Conservation (phyloP, 2,329 filamentous ascomycete genomes). For the Beauveria scarabaeidicola region DNA sequence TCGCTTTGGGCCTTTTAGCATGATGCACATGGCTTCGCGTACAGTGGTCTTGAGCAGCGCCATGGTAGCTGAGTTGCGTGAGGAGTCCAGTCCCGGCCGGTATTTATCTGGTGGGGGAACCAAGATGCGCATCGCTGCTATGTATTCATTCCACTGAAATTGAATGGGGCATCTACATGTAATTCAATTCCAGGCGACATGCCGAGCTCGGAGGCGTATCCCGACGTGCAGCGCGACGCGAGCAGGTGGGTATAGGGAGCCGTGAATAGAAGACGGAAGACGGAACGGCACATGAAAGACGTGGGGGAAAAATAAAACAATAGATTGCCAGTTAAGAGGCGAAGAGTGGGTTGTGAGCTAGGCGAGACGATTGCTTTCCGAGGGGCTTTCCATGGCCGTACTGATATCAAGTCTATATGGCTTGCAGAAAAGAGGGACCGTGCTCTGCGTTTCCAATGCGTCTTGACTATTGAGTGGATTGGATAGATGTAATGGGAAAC, state of each 20-base stretch:
- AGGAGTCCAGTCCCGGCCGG: background rate
- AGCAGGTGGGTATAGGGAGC: background rate
- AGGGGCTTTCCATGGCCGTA: background rate
- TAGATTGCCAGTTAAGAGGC: background rate
- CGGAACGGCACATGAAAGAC: background rate
- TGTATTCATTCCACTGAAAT: background rate
- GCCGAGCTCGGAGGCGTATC: background rate
- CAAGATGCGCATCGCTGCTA: background rate
- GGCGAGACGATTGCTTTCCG: background rate
- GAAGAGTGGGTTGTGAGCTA: background rate
- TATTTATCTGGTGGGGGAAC: background rate
- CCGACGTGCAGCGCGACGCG: background rate
- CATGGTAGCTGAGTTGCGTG: background rate
- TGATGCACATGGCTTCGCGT: too few relatives aligned
- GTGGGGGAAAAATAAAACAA: background rate
- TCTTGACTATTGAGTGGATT: too few relatives aligned
- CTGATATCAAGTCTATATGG: too few relatives aligned
- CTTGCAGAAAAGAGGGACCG: slow-evolving; percentile 4
- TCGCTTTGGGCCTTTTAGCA: too few relatives aligned
- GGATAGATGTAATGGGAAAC: background rate
- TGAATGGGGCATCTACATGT: background rate
- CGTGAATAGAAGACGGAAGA: background rate
- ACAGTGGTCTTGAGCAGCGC: too few relatives aligned
- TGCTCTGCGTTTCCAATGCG: background rate
- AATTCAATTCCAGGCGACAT: slow-evolving; percentile 1